These are phyloP conservation scores for Fomes fomentarius DNA, from an alignment of 1,284 basidiomycete species.

Conservation along the genomic window DNA sequence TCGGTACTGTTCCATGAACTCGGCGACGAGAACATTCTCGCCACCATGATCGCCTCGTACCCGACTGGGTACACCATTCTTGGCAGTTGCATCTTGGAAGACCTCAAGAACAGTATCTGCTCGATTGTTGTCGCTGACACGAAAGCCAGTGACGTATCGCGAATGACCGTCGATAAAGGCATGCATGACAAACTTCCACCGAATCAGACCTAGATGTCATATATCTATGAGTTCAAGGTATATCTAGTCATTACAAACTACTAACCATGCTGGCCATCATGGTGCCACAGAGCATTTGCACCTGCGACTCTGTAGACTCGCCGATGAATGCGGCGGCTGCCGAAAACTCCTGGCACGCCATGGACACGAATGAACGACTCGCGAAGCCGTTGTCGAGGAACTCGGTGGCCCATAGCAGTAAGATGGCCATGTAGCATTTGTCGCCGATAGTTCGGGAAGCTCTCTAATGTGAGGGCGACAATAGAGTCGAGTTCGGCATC, in stretches of 20 bases:
- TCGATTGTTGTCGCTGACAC: conserved; percentile 25
- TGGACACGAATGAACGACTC: conserved; percentile 21
- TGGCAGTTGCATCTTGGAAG: conserved; percentile 18
- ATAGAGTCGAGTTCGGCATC: conserved; percentile 26
- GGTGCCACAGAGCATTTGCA: conserved; percentile 33
- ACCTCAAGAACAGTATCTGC: conserved; percentile 23
- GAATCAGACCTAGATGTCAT: conserved; percentile 22
- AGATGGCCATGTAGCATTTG: conserved; percentile 30
- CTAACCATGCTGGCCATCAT: conserved; percentile 39
- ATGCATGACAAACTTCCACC: conserved; percentile 42
- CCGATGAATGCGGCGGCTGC: conserved; percentile 20
- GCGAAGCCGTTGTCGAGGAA: conserved; percentile 10
- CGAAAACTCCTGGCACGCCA: conserved; percentile 24
- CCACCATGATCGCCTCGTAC: conserved; percentile 33
- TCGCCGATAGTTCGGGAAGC: conserved; percentile 29
- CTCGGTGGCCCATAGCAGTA: conserved; percentile 11
- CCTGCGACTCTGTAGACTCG: conserved; percentile 31
- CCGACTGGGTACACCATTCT: conserved; percentile 27
- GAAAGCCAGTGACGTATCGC: conserved; percentile 34
- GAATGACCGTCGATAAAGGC: conserved; percentile 42
- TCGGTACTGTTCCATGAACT: conserved; percentile 30
- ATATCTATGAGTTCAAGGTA: neutral
- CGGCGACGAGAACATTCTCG: conserved; percentile 33
- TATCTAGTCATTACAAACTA: neutral
- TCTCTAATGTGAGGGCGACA: conserved; percentile 17